These are phyloP conservation scores for Achlya hypogyna DNA, from an alignment of 352 stramenopile species.

Conservation along the genomic window DNA sequence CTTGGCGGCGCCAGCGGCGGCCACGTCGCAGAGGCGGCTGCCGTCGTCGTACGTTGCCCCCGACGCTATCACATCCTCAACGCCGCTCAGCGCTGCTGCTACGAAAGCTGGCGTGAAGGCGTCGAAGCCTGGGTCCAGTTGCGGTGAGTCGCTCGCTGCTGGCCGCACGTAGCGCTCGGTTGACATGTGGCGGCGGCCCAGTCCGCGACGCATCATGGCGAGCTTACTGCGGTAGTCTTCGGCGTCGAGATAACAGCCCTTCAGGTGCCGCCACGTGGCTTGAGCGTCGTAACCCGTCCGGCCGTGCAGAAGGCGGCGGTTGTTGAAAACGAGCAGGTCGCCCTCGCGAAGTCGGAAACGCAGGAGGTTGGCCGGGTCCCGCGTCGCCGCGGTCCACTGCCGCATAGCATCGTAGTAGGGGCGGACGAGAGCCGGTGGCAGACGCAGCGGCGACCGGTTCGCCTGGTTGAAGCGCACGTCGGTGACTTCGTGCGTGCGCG, in stretches of 20 bases:
- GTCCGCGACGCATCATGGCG: slow-evolving; percentile 25
- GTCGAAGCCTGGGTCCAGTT: slow-evolving; percentile 17
- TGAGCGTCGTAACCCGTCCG: slow-evolving; percentile 46
- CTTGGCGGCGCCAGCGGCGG: not conserved
- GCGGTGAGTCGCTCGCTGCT: not conserved
- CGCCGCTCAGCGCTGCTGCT: not conserved
- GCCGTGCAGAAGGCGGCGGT: slow-evolving; percentile 79
- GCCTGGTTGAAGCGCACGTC: slow-evolving; percentile 31
- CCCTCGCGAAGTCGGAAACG: slow-evolving; percentile 45
- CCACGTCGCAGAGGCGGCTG: slow-evolving; percentile 10
- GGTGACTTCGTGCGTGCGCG: slow-evolving; percentile 13
- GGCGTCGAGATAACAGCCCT: slow-evolving; percentile 80
- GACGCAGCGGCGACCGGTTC: slow-evolving; percentile 23
- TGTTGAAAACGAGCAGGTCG: slow-evolving; percentile 84
- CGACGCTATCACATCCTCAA: slow-evolving; percentile 11
- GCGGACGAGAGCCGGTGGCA: slow-evolving; percentile 26
- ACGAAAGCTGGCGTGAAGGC: slow-evolving; percentile 5
- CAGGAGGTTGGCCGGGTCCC: slow-evolving; percentile 22
- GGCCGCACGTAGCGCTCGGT: slow-evolving; percentile 8
- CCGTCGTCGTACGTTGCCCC: slow-evolving; percentile 7
- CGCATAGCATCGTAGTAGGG: slow-evolving; percentile 49
- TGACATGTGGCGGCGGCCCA: not conserved
- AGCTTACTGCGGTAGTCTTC: slow-evolving; percentile 68
- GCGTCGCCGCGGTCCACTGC: slow-evolving; percentile 23
- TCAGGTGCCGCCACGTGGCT: slow-evolving; percentile 49